phyloP scores from a whole-genome alignment of 108 stramenopile genomes.

The Stephanodiscus triporus region DNA sequence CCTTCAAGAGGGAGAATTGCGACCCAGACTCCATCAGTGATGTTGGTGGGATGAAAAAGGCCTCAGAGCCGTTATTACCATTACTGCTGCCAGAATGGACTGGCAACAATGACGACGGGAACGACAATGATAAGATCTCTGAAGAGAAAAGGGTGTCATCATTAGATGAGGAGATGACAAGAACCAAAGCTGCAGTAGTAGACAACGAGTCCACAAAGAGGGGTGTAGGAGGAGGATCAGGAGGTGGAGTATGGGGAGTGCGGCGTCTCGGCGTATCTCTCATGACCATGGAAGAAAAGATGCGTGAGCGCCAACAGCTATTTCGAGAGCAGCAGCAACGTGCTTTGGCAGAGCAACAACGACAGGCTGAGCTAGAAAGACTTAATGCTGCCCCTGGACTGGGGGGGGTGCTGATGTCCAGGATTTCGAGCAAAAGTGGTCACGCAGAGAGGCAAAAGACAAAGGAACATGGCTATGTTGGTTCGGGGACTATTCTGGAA shows the following conservation, averaged over 20 bases:
- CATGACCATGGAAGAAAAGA: constrained; percentile 1
- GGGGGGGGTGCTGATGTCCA: background rate
- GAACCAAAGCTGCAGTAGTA: background rate
- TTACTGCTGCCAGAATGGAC: background rate
- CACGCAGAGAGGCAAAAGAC: background rate
- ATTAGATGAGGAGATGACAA: background rate
- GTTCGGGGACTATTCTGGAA: no score
- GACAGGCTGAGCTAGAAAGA: background rate
- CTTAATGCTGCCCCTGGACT: constrained; percentile 2
- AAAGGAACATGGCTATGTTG: no score
- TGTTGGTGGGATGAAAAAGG: no score
- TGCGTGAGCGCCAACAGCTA: background rate
- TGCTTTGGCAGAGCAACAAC: background rate
- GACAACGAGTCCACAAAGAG: background rate
- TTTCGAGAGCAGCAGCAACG: background rate
- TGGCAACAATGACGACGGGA: background rate
- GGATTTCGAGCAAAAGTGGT: background rate
- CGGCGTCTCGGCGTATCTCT: background rate
- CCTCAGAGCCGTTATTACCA: no score
- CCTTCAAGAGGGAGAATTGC: no score
- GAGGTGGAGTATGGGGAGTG: background rate
- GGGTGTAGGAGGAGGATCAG: background rate
- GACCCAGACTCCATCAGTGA: no score
- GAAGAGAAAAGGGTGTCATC: background rate
- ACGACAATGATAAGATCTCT: background rate